Evolutionary conservation across 2,329 filamentous ascomycete species (phyloP).

Genomic region (Sporothrix humicola): DNA sequence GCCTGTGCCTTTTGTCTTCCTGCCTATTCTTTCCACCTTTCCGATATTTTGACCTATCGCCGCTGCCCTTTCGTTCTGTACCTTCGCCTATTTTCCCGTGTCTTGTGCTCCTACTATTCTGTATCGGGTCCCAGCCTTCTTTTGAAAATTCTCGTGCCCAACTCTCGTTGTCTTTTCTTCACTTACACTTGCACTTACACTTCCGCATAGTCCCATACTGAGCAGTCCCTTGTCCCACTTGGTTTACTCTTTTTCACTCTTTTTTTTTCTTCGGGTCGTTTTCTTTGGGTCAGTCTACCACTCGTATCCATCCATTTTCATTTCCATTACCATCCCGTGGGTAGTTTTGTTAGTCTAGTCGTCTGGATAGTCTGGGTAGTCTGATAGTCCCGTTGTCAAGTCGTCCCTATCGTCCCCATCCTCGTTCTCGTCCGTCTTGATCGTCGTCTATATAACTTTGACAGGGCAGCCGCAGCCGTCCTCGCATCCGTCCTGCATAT

Average conservation of each 20-base stretch:
- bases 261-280: background rate
- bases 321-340: background rate
- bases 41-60: background rate
- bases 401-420: too few relatives aligned
- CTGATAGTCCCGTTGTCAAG: too few relatives aligned
- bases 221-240: slow-evolving; percentile 4
- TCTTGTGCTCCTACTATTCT: background rate
- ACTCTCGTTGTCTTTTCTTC: background rate
- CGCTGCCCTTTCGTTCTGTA: too few relatives aligned
- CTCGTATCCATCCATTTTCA: background rate
- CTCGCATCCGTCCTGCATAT: slow-evolving; percentile 14
- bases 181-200: background rate
- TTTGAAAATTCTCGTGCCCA: background rate
- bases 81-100: too few relatives aligned
- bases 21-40: slow-evolving; percentile 12
- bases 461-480: slow-evolving; percentile 16
- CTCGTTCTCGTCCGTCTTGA: background rate
- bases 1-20: background rate
- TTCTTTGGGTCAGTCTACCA: too few relatives aligned
- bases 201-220: background rate
- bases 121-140: slow-evolving; percentile 15
- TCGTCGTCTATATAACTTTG: slow-evolving; percentile 28
- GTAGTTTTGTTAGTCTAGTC: too few relatives aligned
- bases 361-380: too few relatives aligned
- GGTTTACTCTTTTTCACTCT: background rate